These are phyloP conservation scores for Rhynchosporium agropyri DNA, from an alignment of 2,329 filamentous ascomycete species.

Conservation along the genomic window DNA sequence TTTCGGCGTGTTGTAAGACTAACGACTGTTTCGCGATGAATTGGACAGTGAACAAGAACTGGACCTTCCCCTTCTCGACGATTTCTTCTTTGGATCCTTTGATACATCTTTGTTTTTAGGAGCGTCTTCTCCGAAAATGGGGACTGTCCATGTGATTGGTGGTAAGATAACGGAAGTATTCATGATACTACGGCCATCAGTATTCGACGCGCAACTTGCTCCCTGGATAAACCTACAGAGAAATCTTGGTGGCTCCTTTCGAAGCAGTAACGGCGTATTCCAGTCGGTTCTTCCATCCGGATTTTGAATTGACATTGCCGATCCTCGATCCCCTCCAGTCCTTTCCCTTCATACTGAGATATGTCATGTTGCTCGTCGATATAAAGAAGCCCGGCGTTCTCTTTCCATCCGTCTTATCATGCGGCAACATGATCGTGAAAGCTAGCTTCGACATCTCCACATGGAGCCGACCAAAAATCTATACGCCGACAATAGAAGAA, in stretches of 20 bases:
- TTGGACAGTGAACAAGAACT: not conserved
- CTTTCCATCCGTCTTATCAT: conserved; percentile 17
- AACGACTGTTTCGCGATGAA: not conserved
- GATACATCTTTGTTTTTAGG: conserved; percentile 11
- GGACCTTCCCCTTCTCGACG: not conserved
- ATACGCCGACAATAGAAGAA: not conserved
- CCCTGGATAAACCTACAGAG: conserved; percentile 16
- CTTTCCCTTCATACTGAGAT: conserved; percentile 18
- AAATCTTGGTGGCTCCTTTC: conserved; percentile 20
- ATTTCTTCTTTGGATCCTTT: not conserved
- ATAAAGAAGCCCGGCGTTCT: conserved; percentile 20
- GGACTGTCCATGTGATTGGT: conserved; percentile 15
- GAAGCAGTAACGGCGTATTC: conserved; percentile 25
- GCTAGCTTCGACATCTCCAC: conserved; percentile 23
- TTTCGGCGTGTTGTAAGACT: not conserved
- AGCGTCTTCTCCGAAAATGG: not conserved
- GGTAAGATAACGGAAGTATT: conserved; percentile 23
- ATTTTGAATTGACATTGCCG: conserved; percentile 19
- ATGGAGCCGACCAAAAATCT: not conserved
- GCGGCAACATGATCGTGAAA: conserved; percentile 22
- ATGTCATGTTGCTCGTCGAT: conserved; percentile 24
- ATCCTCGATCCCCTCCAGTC: conserved; percentile 15
- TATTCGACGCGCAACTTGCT: not conserved
- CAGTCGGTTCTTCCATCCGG: conserved; percentile 24
- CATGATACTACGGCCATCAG: conserved; percentile 21